phyloP scores from a whole-genome alignment of 495 filamentous ascomycete species.

The Penicillium ochrochloron region DNA sequence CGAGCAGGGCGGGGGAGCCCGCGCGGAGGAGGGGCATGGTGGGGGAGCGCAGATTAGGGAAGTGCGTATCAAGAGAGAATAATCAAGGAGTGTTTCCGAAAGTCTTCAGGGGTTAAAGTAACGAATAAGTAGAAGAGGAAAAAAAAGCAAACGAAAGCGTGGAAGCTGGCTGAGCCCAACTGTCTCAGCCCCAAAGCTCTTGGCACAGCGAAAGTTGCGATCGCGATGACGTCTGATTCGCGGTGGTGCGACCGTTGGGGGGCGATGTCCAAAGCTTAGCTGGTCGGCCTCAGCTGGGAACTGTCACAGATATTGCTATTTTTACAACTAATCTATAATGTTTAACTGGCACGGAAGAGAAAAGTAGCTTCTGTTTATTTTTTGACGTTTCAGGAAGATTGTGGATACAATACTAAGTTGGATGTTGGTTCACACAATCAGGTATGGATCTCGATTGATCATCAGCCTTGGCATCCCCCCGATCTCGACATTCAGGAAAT shows the following conservation, averaged over 20 bases:
- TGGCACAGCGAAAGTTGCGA: neutral
- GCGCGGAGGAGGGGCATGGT: slow-evolving; percentile 38
- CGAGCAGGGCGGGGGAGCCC: slow-evolving; percentile 42
- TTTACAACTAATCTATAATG: neutral
- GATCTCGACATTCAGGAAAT: too few relatives aligned
- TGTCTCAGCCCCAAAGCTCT: slow-evolving; percentile 6
- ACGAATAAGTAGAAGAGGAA: neutral
- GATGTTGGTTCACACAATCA: too few relatives aligned
- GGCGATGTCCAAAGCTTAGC: neutral
- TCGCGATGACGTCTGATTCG: neutral
- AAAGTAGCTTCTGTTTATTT: neutral
- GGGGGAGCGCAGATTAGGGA: neutral
- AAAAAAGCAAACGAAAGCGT: neutral
- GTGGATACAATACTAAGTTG: too few relatives aligned
- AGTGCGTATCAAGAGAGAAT: neutral
- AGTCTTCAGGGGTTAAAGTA: neutral
- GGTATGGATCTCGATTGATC: too few relatives aligned
- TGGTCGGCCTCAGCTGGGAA: neutral
- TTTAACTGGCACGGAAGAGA: neutral
- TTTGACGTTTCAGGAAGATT: too few relatives aligned
- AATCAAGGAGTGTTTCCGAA: neutral
- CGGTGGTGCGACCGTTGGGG: neutral
- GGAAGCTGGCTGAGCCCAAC: slow-evolving; percentile 3
- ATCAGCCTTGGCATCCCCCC: too few relatives aligned
- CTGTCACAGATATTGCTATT: neutral